Base-by-base conservation (phyloP, 108 stramenopile genomes). In the Mediolabrus comicus region DNA sequence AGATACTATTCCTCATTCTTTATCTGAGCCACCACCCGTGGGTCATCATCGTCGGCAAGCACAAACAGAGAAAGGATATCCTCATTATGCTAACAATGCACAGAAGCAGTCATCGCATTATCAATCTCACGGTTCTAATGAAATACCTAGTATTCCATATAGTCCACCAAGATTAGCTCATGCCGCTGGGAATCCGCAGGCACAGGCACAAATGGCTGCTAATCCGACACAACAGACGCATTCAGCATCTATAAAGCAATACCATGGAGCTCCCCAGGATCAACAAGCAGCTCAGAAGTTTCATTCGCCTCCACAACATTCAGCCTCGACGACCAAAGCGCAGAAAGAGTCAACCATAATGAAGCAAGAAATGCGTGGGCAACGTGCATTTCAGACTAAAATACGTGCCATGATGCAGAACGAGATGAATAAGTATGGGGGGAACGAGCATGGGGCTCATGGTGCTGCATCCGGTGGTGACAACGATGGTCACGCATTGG, bases 321-420 rank as follows among this genome's bases (percentile, higher is more conserved):
- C 28, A 22, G 49, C 62, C 29, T 25, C 32, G 0, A 52, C 70
- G n/a, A 19, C 70, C 13, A 52, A 79, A 69, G 79, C 72, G 19
- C 72, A 81, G 27, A 88, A 94, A 69, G 88, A 86, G 46, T 88
- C 74, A 32, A 88, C 65, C 26, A 71, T 85, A 59, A 94, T 94
- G 92, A 89, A 91, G 53, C 88, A 87, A 59, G 90, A 94, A 38
- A 94, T 94, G 92, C 71, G 87, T 29, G 81, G 69, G 30, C 90
- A 91, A 67, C 89, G 85, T 84, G 85, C 71, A 3, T 84, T 94
- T 38, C 92, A 91, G 51, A 88, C 83, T 63, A 90, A 94, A 65
- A 91, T 94, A 87, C 75, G 92, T 34, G 85, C 79, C 11, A 60
- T 94, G 74, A 94, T 89, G 67, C 86, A 91, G 63, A 85, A 87